Conservation (phyloP, 2,329 filamentous ascomycete genomes). For the Metarhizium anisopliae region DNA sequence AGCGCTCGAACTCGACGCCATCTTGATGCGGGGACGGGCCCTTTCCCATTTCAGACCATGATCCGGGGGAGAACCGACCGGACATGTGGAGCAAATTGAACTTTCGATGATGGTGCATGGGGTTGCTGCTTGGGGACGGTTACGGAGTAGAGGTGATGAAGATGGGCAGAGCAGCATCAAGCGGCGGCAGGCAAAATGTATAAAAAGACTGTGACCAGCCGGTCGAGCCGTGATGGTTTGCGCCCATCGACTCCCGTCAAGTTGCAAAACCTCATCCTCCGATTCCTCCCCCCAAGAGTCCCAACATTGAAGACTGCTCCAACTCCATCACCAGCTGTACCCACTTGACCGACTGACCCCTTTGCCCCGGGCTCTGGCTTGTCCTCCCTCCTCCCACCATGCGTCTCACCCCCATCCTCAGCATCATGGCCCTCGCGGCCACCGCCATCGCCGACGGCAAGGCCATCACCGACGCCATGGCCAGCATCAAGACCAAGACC, state of each 20-base stretch:
- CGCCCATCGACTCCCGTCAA: too few relatives aligned
- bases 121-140: too few relatives aligned
- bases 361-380: not conserved
- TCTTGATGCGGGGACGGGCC: not conserved
- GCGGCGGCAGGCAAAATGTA: too few relatives aligned
- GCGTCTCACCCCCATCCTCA: not conserved
- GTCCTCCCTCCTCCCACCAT: not conserved
- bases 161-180: too few relatives aligned
- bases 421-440: conserved; percentile 4
- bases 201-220: too few relatives aligned
- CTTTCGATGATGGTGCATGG: too few relatives aligned
- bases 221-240: too few relatives aligned
- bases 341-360: not conserved
- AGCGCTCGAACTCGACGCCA: not conserved
- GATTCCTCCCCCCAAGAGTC: too few relatives aligned
- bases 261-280: too few relatives aligned
- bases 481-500: conserved; percentile 23
- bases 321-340: not conserved
- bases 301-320: not conserved
- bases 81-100: too few relatives aligned
- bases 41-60: not conserved
- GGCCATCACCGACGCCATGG: conserved; percentile 18
- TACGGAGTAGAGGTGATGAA: too few relatives aligned
- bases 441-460: conserved; percentile 5
- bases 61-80: not conserved